These are phyloP conservation scores for Aspergillus niger DNA, from an alignment of 2,329 filamentous ascomycete species.

Conservation along the genomic window DNA sequence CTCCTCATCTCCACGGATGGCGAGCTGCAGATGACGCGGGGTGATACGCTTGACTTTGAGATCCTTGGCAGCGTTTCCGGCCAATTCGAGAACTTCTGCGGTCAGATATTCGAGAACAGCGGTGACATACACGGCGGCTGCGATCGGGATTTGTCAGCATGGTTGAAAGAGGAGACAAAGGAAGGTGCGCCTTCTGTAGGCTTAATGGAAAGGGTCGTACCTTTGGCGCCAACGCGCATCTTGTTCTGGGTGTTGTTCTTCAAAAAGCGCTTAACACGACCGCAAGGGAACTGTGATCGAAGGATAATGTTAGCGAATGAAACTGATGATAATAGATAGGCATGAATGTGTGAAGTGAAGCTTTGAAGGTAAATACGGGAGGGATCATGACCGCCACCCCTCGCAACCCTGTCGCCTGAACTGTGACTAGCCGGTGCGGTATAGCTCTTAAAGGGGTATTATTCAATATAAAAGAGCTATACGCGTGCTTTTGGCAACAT, in stretches of 20 bases:
- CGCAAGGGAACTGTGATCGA: conserved; percentile 81
- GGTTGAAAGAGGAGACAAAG: neutral
- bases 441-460: neutral
- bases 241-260: conserved; percentile 99
- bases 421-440: neutral
- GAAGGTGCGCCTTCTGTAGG: neutral
- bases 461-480: neutral
- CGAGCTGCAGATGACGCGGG: conserved; percentile 93
- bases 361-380: neutral
- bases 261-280: conserved; percentile 99
- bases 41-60: conserved; percentile 99
- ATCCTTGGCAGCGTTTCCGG: conserved; percentile 98
- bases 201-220: conserved; percentile 34
- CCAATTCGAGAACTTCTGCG: conserved; percentile 95
- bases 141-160: conserved; percentile 19
- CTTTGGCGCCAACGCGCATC: conserved; percentile 98
- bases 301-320: neutral
- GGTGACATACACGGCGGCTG: conserved; percentile 93
- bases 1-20: conserved; percentile 97
- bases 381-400: neutral
- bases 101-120: conserved; percentile 98
- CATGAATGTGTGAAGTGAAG: neutral
- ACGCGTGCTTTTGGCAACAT: neutral
- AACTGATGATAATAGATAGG: neutral
- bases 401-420: neutral